Evolutionary conservation across 176 grass and related monocot genomes (phyloP).

Genomic region (Eleusine coracana): DNA sequence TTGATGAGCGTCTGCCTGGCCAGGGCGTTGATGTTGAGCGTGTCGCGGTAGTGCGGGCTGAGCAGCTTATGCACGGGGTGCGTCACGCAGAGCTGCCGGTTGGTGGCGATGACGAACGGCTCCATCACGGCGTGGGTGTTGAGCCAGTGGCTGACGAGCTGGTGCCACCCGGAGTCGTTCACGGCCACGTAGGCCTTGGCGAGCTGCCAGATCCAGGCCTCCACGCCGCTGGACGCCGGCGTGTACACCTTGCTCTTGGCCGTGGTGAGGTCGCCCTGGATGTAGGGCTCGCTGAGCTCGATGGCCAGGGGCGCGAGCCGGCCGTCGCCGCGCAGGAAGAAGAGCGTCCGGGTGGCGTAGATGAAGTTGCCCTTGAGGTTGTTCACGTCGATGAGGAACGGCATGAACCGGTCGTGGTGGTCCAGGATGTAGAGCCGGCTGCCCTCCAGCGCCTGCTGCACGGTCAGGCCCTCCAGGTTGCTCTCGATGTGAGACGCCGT

Average conservation of each 20-base stretch:
- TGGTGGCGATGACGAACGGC: conserved; percentile 79
- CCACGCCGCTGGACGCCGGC: conserved; percentile 49
- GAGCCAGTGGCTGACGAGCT: conserved; percentile 92
- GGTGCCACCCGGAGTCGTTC: conserved; percentile 84
- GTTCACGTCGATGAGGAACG: conserved; percentile 76
- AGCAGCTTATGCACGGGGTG: conserved; percentile 87
- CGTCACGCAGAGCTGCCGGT: conserved; percentile 65
- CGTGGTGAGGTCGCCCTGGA: conserved; percentile 37
- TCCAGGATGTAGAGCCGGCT: conserved; percentile 81
- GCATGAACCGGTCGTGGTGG: conserved; percentile 87
- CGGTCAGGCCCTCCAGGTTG: conserved; percentile 57
- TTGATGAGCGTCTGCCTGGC: conserved; percentile 86
- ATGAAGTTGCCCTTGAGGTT: conserved; percentile 56
- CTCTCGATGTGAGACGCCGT: conserved; percentile 64
- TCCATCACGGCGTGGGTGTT: conserved; percentile 84
- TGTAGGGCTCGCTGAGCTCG: conserved; percentile 66
- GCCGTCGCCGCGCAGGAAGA: conserved; percentile 66
- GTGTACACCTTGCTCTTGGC: conserved; percentile 74
- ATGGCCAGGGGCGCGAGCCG: conserved; percentile 69
- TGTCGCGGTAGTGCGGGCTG: conserved; percentile 81
- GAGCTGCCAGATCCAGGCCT: conserved; percentile 73
- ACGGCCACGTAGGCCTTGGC: conserved; percentile 91
- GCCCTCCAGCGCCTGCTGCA: conserved; percentile 59
- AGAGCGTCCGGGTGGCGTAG: conserved; percentile 80
- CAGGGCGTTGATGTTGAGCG: conserved; percentile 81